Base-by-base conservation (phyloP, 1,284 basidiomycete species). In the Microbotryomycetes sp. region DNA sequence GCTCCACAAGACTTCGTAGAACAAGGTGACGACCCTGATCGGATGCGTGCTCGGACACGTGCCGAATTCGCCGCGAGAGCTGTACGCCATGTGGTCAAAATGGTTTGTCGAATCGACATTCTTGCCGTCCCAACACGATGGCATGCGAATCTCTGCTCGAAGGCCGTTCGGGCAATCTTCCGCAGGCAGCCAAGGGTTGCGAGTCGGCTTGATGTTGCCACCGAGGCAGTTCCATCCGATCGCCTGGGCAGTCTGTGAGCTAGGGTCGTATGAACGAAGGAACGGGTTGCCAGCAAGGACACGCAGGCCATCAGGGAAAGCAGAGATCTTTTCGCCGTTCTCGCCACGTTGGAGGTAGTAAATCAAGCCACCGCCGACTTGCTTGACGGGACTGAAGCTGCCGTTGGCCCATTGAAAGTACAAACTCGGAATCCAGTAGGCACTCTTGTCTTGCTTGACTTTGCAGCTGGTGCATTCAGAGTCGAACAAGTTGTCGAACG, bases 91-190 rank as follows among this genome's bases (percentile, higher is more conserved):
- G 69, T 79, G 78, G 7, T 71, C 72, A 21, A 65, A 69, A 59
- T 77, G 75, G 55, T 78, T 73, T 0, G 71, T 31, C 11, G 68
- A 68, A 31, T 71, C 67, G 45, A 72, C 41, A 45, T 75, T 77
- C 35, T 75, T 70, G 6, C 81, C 81, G 45, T 67, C 78, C 81
- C 81, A 82, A 71, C 80, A 81, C 1, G 78, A 76, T n/a, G 79
- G 80, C 73, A 81, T 75, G 7, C 68, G 52, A 35, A 71, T 46
- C 47, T 59, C 67, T 5, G 53, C 60, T 15, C 67, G 54, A 2
- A 69, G 50, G 15, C 65, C 67, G 53, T 64, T 57, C 27, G 62
- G 62, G 50, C 79, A 81, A 62, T 79, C 74, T 24, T 78, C 78
- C 16, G 70, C 75, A 1, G 79, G 79, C 62, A 80, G 78, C 6